Evolutionary conservation across 164 flowering plant species (phyloP).

Genomic region (Pachysandra terminalis): DNA sequence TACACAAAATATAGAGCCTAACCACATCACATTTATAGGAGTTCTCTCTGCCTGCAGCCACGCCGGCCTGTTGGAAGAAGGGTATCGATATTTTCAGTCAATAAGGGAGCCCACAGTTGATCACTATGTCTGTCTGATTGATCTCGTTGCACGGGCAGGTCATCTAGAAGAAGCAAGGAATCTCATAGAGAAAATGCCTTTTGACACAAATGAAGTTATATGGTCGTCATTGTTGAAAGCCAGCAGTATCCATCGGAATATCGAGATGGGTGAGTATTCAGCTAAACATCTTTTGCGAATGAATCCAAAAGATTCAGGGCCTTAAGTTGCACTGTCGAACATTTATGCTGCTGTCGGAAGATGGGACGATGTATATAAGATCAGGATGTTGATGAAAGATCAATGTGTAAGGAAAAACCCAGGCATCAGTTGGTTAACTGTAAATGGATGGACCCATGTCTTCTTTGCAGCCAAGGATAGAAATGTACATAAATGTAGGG

Average conservation of each 20-base stretch:
- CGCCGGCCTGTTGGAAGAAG: conserved; percentile 25
- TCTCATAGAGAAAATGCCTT: conserved; percentile 5
- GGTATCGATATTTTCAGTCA: conserved; percentile 19
- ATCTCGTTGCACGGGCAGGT: conserved; percentile 26
- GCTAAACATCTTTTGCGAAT: conserved; percentile 18
- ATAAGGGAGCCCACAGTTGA: conserved; percentile 25
- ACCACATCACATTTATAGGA: conserved; percentile 21
- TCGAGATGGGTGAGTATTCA: conserved; percentile 23
- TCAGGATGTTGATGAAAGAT: conserved; percentile 27
- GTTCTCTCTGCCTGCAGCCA: conserved; percentile 33
- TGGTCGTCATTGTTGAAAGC: conserved; percentile 30
- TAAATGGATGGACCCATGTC: conserved; percentile 16
- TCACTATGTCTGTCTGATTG: conserved; percentile 25
- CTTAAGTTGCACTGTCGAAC: conserved; percentile 28
- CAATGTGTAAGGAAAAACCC: conserved; percentile 14
- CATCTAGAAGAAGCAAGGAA: conserved; percentile 23
- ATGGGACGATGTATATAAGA: conserved; percentile 23
- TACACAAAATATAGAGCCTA: conserved; percentile 19
- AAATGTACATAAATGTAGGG: background rate
- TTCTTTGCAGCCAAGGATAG: conserved; percentile 20
- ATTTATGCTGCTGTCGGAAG: conserved; percentile 26
- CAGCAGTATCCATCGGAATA: conserved; percentile 16
- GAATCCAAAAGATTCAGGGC: conserved; percentile 31
- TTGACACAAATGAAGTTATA: conserved; percentile 21
- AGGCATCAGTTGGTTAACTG: conserved; percentile 21